Evolutionary conservation across 805 yeast genomes (phyloP).

Genomic region (Metschnikowia corniflorae): DNA sequence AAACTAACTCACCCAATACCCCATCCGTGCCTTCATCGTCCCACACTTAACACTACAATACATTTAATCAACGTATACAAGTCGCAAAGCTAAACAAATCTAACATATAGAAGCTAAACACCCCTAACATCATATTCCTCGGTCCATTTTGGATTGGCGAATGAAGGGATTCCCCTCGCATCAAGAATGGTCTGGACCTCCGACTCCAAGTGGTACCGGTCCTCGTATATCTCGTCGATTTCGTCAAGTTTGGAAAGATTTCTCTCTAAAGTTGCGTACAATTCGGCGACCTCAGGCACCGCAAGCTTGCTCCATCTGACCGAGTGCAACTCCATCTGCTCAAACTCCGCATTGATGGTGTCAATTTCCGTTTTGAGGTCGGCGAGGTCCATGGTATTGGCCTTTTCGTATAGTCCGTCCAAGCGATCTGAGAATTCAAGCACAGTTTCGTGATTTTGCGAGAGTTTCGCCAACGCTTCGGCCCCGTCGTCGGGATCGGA

Average conservation of each 20-base stretch:
- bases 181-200: background rate
- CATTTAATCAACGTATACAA: too few species aligned
- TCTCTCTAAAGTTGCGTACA: background rate
- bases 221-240: background rate
- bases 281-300: background rate
- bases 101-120: too few species aligned
- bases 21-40: too few species aligned
- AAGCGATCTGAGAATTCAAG: background rate
- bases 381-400: background rate
- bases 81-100: too few species aligned
- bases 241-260: background rate
- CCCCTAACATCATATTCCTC: too few species aligned
- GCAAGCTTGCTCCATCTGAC: constrained; percentile 4
- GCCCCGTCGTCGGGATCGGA: too few species aligned
- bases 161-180: background rate
- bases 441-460: background rate
- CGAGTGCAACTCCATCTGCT: constrained; percentile 1
- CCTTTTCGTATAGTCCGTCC: background rate
- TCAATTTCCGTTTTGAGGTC: constrained; percentile 1
- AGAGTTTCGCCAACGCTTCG: background rate
- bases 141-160: background rate
- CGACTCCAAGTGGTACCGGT: background rate
- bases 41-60: too few species aligned
- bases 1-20: too few species aligned
- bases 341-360: background rate